phyloP scores from a whole-genome alignment of 2,329 filamentous ascomycete species.

The Penicillium sclerotiorum region DNA sequence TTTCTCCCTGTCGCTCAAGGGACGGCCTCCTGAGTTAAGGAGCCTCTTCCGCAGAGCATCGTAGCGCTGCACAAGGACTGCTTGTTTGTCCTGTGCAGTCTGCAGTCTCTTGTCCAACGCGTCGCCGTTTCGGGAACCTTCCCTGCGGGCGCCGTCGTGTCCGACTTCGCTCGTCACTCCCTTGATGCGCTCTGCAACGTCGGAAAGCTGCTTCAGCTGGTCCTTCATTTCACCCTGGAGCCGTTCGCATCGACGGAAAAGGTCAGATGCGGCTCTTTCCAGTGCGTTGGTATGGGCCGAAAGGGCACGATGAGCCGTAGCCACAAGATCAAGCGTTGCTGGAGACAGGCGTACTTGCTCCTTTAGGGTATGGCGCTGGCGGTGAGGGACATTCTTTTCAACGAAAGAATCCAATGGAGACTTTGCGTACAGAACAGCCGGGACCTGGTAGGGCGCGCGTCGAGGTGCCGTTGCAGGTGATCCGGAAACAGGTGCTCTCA shows the following conservation, averaged over 20 bases:
- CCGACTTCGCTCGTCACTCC: constrained; percentile 43
- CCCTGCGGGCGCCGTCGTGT: constrained; percentile 38
- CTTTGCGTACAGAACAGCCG: constrained; percentile 43
- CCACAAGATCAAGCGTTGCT: constrained; percentile 51
- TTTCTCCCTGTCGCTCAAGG: constrained; percentile 50
- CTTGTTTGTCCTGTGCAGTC: constrained; percentile 44
- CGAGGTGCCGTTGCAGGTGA: constrained; percentile 35
- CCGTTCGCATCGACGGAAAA: constrained; percentile 56
- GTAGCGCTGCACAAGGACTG: constrained; percentile 45
- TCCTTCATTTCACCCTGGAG: constrained; percentile 51
- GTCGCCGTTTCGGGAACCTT: constrained; percentile 35
- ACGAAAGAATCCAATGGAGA: constrained; percentile 45
- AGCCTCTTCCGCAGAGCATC: constrained; percentile 49
- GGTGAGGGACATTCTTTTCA: constrained; percentile 46
- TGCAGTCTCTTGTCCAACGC: constrained; percentile 45
- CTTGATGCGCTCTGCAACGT: constrained; percentile 50
- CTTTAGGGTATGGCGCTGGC: constrained; percentile 45
- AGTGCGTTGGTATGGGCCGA: constrained; percentile 50
- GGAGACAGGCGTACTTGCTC: constrained; percentile 52
- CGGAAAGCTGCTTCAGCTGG: constrained; percentile 49
- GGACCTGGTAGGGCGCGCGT: constrained; percentile 47
- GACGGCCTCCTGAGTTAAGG: constrained; percentile 45
- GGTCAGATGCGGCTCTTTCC: constrained; percentile 51
- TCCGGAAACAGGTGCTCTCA: constrained; percentile 22
- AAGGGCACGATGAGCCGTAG: constrained; percentile 50